Evolutionary conservation across 495 filamentous ascomycete species (phyloP), one percentile per base, ranked within the genome.

Genomic region (Podospora tetraspora): DNA sequence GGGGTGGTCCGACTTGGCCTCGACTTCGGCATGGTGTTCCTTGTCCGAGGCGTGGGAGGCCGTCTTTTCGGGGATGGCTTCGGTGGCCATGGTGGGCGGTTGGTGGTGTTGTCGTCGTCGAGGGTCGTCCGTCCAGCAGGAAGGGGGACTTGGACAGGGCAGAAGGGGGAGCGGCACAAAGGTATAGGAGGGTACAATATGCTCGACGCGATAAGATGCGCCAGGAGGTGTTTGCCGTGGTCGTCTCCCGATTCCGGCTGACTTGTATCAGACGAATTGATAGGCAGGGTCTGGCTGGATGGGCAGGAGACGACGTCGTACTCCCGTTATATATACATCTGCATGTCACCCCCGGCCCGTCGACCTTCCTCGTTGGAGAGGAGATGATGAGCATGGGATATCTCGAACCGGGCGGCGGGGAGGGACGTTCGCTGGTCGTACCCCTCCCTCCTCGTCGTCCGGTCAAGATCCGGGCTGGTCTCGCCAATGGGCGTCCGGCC

Each of bases 1-100:
- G 25, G 58, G 58, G 63, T 59, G 61, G 60, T 66, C 68, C 21
- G 61, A 60, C 65, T 72, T 71, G 65, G 68, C 30, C 16, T 66
- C 65, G 65, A 25, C 30, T 3, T 61, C 63, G 63, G 12, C 65
- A 29, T 52, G 43, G 1, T 52, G 43, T 5, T 52, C 43, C 43
- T 61, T 66, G 65, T 61, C 57, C 1, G 65, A 66, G 32, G 12
- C 32, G 3, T 64, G 62, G n/a, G 62, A 23, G 19, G 10, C 8
- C 13, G 57, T 16, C 30, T 66, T 66, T 30, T 66, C 58, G 43
- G 43, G 19, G 19, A 52, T 52, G 43, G 43, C 43, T 57, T 25
- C 27, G 63, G 65, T 61, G 24, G 63, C 13, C 65, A 66, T 66
- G 29, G 23, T 61, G 24, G 63, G 43, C 63, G 56, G 63, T 58